phyloP scores from a whole-genome alignment of 2,329 filamentous ascomycete genomes.

The Botrytis tulipae region DNA sequence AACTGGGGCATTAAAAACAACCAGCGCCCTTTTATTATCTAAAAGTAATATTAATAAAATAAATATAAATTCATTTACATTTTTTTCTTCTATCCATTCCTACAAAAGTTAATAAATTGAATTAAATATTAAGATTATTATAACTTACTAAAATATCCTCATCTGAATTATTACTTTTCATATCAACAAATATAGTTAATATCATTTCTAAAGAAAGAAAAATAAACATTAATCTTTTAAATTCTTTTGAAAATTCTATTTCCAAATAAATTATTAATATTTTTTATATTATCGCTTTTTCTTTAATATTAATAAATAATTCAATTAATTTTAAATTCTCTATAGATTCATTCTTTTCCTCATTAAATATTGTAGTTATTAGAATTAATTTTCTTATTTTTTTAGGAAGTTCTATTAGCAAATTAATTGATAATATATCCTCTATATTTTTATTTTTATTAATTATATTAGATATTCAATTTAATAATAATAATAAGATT shows the following conservation, averaged over 20 bases:
- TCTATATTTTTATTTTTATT: neutral
- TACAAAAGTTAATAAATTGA: neutral
- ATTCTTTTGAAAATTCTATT: neutral
- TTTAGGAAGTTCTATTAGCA: neutral
- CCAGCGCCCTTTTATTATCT: neutral
- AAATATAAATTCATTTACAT: neutral
- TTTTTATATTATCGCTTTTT: neutral
- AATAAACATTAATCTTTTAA: neutral
- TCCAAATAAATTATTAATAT: neutral
- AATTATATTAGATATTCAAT: neutral
- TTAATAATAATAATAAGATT: neutral
- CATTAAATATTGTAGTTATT: neutral
- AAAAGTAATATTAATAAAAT: neutral
- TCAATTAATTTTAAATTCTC: neutral
- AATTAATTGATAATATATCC: neutral
- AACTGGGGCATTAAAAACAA: neutral
- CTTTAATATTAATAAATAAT: neutral
- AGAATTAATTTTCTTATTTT: neutral
- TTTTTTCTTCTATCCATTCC: neutral
- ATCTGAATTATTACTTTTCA: neutral
- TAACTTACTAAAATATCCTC: neutral
- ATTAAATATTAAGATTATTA: neutral
- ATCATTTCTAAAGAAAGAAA: neutral
- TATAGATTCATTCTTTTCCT: neutral
- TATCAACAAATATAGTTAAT: neutral